These are phyloP conservation scores for Blastocystis hominis DNA, from an alignment of 352 stramenopile species.

Conservation along the genomic window DNA sequence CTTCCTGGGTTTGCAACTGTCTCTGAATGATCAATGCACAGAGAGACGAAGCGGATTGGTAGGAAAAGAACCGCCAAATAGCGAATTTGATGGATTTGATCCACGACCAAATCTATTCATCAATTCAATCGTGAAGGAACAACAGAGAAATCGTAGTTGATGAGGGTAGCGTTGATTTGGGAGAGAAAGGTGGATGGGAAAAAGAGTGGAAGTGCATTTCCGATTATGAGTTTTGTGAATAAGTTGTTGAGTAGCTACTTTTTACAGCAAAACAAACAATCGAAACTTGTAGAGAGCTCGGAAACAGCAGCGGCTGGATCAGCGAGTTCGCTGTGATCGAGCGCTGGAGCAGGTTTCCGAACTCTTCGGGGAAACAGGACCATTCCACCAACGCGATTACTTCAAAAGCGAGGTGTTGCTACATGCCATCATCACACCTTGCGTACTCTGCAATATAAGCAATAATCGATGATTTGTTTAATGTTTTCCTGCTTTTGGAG, in stretches of 20 bases:
- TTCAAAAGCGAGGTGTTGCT: neutral
- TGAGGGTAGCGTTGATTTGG: neutral
- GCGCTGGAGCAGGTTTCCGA: slow-evolving; percentile 37
- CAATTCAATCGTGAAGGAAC: neutral
- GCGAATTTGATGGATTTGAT: neutral
- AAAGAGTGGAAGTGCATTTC: neutral
- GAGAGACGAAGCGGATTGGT: neutral
- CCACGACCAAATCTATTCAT: slow-evolving; percentile 22
- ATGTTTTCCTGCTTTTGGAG: neutral
- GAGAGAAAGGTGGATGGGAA: neutral
- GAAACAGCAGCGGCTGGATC: slow-evolving; percentile 28
- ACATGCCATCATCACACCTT: neutral
- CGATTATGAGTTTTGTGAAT: neutral
- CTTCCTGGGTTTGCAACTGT: neutral
- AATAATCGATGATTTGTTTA: slow-evolving; percentile 41
- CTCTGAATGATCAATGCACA: neutral
- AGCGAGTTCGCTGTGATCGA: slow-evolving; percentile 5
- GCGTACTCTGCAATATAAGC: neutral
- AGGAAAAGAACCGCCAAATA: slow-evolving; percentile 11
- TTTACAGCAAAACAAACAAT: neutral
- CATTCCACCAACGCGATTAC: neutral
- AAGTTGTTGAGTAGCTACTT: slow-evolving; percentile 29
- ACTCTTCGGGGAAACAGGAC: slow-evolving; percentile 49
- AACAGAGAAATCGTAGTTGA: slow-evolving; percentile 45
- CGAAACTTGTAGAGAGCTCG: slow-evolving; percentile 6